Percentiles rank a stretch among this genome's conserved stretches.
These are phyloP conservation scores for Ceratobasidium sp. DNA, from an alignment of 1,284 basidiomycete genomes.

Conservation along the genomic window DNA sequence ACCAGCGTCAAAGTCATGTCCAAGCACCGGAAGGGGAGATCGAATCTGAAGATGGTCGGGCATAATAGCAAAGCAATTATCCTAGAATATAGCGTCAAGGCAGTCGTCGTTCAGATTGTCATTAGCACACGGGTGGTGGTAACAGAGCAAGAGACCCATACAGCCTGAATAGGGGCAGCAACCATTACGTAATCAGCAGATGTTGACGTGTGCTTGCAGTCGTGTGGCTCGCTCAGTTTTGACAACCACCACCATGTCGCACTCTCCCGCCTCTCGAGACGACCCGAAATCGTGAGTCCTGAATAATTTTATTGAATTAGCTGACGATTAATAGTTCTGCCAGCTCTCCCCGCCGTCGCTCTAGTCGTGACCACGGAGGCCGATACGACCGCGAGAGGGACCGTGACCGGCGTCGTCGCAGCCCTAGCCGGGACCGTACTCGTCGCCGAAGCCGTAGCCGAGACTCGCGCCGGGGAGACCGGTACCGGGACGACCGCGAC, in stretches of 20 bases:
- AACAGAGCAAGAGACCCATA: slow-evolving; percentile 4
- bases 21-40: slow-evolving; percentile 30
- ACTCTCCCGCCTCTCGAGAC: slow-evolving; percentile 41
- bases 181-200: neutral
- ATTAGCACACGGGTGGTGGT: slow-evolving; percentile 1
- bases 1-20: slow-evolving; percentile 71
- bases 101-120: neutral
- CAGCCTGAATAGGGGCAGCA: slow-evolving; percentile 36
- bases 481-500: slow-evolving; percentile 45
- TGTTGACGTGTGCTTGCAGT: slow-evolving; percentile 1
- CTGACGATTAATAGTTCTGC: slow-evolving; percentile 47
- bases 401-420: slow-evolving; percentile 42
- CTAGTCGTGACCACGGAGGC: slow-evolving; percentile 55
- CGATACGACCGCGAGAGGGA: slow-evolving; percentile 50
- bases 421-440: slow-evolving; percentile 41
- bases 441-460: slow-evolving; percentile 42
- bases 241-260: slow-evolving; percentile 18
- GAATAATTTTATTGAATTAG: slow-evolving; percentile 16
- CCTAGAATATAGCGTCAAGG: neutral
- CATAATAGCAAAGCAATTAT: neutral
- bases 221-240: slow-evolving; percentile 8
- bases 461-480: slow-evolving; percentile 43
- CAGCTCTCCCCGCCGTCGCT: slow-evolving; percentile 71
- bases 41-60: neutral
- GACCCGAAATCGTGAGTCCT: slow-evolving; percentile 68